Conservation (phyloP, 1,284 basidiomycete species). For the Schizophyllum commune region DNA sequence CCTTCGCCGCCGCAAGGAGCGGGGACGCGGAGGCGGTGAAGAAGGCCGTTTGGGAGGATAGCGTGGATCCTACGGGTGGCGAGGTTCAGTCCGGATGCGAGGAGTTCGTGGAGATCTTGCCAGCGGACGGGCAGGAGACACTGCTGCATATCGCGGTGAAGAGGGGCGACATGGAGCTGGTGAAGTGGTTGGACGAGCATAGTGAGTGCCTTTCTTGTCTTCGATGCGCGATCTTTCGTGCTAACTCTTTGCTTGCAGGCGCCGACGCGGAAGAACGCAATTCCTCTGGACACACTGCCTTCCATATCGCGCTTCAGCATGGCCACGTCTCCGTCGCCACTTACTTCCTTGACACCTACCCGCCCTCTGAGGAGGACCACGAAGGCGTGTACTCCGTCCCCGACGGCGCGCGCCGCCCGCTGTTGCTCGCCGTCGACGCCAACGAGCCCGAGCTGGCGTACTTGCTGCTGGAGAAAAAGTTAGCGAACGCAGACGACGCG, state of each 20-base stretch:
- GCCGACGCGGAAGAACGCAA: constrained; percentile 66
- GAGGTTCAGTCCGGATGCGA: constrained; percentile 54
- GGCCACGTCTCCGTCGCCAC: constrained; percentile 43
- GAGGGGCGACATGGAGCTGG: constrained; percentile 45
- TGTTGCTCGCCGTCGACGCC: constrained; percentile 52
- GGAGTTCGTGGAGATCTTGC: constrained; percentile 35
- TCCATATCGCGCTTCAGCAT: constrained; percentile 54
- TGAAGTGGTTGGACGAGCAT: constrained; percentile 63
- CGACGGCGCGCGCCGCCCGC: constrained; percentile 8
- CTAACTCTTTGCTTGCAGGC: constrained; percentile 33
- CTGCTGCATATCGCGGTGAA: constrained; percentile 57
- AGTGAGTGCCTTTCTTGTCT: constrained; percentile 34
- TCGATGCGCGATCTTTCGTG: constrained; percentile 14
- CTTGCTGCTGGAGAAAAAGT: constrained; percentile 45
- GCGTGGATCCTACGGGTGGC: constrained; percentile 61
- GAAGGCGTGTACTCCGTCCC: constrained; percentile 37
- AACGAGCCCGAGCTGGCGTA: constrained; percentile 52
- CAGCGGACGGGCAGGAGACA: constrained; percentile 54
- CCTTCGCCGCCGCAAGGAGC: constrained; percentile 55
- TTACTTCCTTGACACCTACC: constrained; percentile 51
- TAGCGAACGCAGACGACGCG: constrained; percentile 31
- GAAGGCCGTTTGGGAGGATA: constrained; percentile 58
- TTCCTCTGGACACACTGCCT: constrained; percentile 45
- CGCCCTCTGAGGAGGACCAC: constrained; percentile 43
- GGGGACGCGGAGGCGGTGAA: constrained; percentile 47